Percentiles rank a stretch among this genome's conserved stretches.
Evolutionary conservation across 2,329 filamentous ascomycete species (phyloP).

Genomic region (Fusarium abutilonis): DNA sequence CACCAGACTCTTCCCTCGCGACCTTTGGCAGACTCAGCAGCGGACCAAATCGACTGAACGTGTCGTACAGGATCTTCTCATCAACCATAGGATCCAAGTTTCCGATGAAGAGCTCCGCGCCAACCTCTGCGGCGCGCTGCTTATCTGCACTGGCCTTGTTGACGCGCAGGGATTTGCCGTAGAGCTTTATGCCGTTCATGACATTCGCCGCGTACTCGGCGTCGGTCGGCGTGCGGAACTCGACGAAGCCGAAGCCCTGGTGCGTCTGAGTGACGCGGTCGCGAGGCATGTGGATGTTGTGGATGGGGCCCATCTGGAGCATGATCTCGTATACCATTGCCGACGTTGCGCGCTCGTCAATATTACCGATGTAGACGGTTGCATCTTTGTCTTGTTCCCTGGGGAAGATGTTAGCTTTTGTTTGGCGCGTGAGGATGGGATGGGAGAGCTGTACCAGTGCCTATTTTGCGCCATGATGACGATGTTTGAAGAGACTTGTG

Average conservation of each 20-base stretch:
- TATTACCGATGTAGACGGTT: slow-evolving; percentile 97
- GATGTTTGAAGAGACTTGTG: slow-evolving; percentile 24
- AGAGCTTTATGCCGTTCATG: slow-evolving; percentile 94
- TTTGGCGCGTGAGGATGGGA: slow-evolving; percentile 8
- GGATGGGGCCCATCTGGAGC: slow-evolving; percentile 96
- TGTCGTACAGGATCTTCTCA: slow-evolving; percentile 96
- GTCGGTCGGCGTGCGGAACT: slow-evolving; percentile 94
- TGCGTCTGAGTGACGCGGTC: slow-evolving; percentile 97
- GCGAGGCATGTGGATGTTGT: slow-evolving; percentile 98
- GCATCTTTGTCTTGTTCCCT: slow-evolving; percentile 99
- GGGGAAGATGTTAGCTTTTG: slow-evolving; percentile 29
- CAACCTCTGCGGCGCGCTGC: slow-evolving; percentile 91
- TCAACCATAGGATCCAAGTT: slow-evolving; percentile 95
- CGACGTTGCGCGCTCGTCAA: slow-evolving; percentile 94
- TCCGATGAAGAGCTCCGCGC: slow-evolving; percentile 95
- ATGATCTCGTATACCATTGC: slow-evolving; percentile 96
- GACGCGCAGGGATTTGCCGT: slow-evolving; percentile 93
- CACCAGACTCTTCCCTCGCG: slow-evolving; percentile 85
- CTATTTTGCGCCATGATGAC: slow-evolving; percentile 72
- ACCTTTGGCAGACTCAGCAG: slow-evolving; percentile 89
- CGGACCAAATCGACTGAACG: slow-evolving; percentile 88
- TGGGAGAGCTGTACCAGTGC: slow-evolving; percentile 70
- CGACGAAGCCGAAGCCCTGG: slow-evolving; percentile 98
- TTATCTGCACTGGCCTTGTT: slow-evolving; percentile 95
- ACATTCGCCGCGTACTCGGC: slow-evolving; percentile 96